Evolutionary conservation across 108 stramenopile species (phyloP).

Genomic region (Poteriospumella lacustris): DNA sequence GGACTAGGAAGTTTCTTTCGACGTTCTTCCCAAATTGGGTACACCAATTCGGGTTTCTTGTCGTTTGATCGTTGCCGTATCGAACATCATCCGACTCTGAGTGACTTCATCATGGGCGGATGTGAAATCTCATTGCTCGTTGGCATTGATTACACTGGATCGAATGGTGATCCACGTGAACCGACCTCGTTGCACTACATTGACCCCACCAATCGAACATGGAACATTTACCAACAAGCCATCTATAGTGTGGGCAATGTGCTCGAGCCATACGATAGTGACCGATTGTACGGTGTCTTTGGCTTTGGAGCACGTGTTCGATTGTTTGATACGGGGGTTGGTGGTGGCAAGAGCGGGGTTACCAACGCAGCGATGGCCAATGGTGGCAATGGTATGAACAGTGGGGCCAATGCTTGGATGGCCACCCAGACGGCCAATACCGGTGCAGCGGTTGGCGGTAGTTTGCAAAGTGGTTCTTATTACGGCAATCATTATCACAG

Average conservation of each 20-base stretch:
- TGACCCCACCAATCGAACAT: slow-evolving; percentile 29
- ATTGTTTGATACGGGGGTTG: not conserved
- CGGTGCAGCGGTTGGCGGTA: slow-evolving; percentile 52
- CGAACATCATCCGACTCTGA: slow-evolving; percentile 31
- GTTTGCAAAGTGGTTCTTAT: slow-evolving; percentile 60
- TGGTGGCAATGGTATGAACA: slow-evolving; percentile 31
- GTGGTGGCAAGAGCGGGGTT: slow-evolving; percentile 63
- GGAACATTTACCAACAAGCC: slow-evolving; percentile 64
- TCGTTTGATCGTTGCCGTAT: not conserved
- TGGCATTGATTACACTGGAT: slow-evolving; percentile 85
- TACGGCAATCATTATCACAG: slow-evolving; percentile 30
- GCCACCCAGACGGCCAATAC: slow-evolving; percentile 68
- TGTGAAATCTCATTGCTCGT: slow-evolving; percentile 47
- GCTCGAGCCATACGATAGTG: slow-evolving; percentile 67
- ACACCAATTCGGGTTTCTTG: not conserved
- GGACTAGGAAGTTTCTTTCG: not conserved
- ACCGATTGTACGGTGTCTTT: slow-evolving; percentile 65
- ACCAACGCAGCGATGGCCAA: slow-evolving; percentile 39
- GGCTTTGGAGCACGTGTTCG: slow-evolving; percentile 66
- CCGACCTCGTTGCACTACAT: slow-evolving; percentile 43
- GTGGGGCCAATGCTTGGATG: slow-evolving; percentile 52
- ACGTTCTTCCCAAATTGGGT: not conserved
- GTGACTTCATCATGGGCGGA: slow-evolving; percentile 52
- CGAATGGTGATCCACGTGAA: slow-evolving; percentile 72
- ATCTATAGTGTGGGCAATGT: slow-evolving; percentile 65